Evolutionary conservation across 2,329 filamentous ascomycete genomes (phyloP), one percentile per base, ranked within the genome.

Genomic region (Sporothrix protearum): DNA sequence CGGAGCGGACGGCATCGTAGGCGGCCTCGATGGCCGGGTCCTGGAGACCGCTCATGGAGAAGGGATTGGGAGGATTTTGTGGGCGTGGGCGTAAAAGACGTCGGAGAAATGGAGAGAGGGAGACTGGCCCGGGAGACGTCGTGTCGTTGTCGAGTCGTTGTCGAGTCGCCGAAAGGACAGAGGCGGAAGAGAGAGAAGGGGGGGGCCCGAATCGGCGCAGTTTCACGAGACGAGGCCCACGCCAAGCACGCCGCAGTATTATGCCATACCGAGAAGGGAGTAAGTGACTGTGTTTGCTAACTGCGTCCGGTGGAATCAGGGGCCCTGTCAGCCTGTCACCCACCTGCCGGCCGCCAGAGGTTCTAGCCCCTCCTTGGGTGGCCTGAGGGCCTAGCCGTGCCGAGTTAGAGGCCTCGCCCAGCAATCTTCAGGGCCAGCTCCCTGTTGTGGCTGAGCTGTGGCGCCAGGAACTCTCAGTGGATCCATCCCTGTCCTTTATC

Each of bases 1-100:
- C 89, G 75, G 84, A 87, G 73, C 89, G 88, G 71, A 91, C 88
- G 73, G 87, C 86, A 36, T 91, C 87, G 83, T 91, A 91, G 75
- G 89, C 89, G 69, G 85, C 83, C 71, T 84, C 81, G 76, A 91
- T 86, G 59, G 90, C 88, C 78, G 88, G 83, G 71, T 84, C 79
- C 78, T 88, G 82, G 78, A 84, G 80, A 76, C 85, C 85, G 74
- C 86, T 88, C 87, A 89, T 89, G 19, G 57, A 22, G 19, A 42
- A 42, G 14, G 49, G 16, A 16, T 9, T 39, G 61, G 33, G 42
- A 22, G 42, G n/a, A n/a, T n/a, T n/a, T 28, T n/a, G 33, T 16
- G 22, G 5, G 14, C 30, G 51, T 4, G n/a, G 51, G 33, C 9
- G 51, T 42, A 36, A 10, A n/a, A 59, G 28, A 39, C 14, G 59